Conservation (phyloP, 768 basidiomycete genomes). For the Boletus eberwhitei region DNA sequence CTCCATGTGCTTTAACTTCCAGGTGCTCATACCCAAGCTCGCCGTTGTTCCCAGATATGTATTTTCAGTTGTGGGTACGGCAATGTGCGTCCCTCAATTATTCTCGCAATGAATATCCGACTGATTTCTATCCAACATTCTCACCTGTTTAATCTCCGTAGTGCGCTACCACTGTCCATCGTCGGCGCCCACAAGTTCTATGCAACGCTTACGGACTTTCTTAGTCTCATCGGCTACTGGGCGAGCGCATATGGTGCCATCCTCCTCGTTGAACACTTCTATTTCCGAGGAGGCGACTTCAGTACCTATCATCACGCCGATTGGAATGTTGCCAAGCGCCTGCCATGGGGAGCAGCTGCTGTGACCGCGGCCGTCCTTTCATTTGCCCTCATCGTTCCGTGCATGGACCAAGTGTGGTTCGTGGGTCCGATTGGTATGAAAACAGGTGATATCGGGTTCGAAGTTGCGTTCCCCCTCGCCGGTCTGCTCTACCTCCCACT, state of each 20-base stretch:
- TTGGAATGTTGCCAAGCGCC: conserved; percentile 49
- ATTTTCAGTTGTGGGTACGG: conserved; percentile 62
- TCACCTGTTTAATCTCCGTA: conserved; percentile 20
- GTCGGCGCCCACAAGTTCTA: conserved; percentile 69
- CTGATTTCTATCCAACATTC: conserved; percentile 5
- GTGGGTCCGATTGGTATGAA: conserved; percentile 60
- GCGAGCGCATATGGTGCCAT: conserved; percentile 55
- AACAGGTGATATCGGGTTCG: conserved; percentile 71
- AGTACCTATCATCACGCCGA: conserved; percentile 43
- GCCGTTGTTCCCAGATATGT: conserved; percentile 64
- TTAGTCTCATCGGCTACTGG: conserved; percentile 71
- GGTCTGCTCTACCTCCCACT: conserved; percentile 52
- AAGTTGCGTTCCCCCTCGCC: conserved; percentile 52
- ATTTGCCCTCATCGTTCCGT: conserved; percentile 57
- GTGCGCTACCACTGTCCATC: conserved; percentile 66
- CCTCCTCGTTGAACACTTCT: conserved; percentile 61
- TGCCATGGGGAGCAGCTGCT: conserved; percentile 66
- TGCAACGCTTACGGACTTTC: conserved; percentile 56
- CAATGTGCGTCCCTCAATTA: conserved; percentile 47
- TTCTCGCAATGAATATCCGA: not conserved
- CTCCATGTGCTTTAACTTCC: conserved; percentile 70
- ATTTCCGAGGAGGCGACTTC: conserved; percentile 55
- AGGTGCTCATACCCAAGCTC: conserved; percentile 61
- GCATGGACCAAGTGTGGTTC: conserved; percentile 72
- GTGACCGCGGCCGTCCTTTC: conserved; percentile 47